Conservation (phyloP, 768 basidiomycete genomes). For the Agaricus blazei region DNA sequence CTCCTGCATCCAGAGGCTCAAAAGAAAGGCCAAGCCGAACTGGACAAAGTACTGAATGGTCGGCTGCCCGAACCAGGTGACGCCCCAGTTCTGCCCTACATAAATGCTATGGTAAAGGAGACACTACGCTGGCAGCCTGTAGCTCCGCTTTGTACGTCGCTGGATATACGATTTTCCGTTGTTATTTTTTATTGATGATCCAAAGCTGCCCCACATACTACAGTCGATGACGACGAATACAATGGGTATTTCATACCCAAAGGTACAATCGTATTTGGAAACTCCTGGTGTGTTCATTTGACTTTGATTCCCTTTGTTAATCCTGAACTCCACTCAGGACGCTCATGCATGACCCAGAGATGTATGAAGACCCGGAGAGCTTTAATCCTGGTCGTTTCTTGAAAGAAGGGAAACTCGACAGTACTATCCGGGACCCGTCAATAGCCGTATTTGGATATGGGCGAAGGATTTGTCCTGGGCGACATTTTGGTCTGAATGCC, state of each 20-base stretch:
- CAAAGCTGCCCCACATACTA: constrained; percentile 25
- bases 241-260: constrained; percentile 30
- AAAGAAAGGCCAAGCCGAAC: constrained; percentile 28
- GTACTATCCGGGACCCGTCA: constrained; percentile 2
- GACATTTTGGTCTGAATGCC: not conserved
- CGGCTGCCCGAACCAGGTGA: constrained; percentile 22
- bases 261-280: constrained; percentile 35
- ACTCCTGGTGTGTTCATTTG: constrained; percentile 26
- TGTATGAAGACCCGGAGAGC: constrained; percentile 1
- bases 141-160: constrained; percentile 15
- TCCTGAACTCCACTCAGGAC: not conserved
- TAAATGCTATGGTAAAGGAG: constrained; percentile 20
- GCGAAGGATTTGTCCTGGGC: constrained; percentile 3
- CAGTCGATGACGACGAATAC: constrained; percentile 31
- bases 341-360: constrained; percentile 9
- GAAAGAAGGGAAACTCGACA: constrained; percentile 10
- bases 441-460: constrained; percentile 5
- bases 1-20: constrained; percentile 15
- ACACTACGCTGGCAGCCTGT: constrained; percentile 18
- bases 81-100: constrained; percentile 16
- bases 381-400: constrained; percentile 10
- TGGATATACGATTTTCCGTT: too few species aligned
- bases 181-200: not conserved
- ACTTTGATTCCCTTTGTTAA: not conserved
- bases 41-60: constrained; percentile 29